Evolutionary conservation across 345 rosid species (phyloP).

Genomic region (Citrus medica): DNA sequence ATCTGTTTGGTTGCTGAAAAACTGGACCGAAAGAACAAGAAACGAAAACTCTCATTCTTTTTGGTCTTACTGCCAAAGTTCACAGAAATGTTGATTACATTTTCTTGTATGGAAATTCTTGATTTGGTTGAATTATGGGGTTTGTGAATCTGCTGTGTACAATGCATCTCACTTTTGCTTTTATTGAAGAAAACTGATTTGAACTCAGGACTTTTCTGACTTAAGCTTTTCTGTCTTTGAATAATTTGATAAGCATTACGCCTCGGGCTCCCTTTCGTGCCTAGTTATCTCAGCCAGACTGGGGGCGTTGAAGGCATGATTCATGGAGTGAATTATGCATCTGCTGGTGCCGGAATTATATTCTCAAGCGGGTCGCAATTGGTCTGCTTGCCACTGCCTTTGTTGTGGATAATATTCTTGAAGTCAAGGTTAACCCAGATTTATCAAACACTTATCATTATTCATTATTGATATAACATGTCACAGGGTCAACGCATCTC

Average conservation of each 20-base stretch:
- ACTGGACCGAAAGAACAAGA: not conserved
- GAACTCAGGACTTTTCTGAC: not conserved
- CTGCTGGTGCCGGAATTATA: constrained; percentile 87
- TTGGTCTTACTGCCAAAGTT: not conserved
- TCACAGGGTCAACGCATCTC: constrained; percentile 84
- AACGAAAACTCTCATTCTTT: not conserved
- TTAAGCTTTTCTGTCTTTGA: not conserved
- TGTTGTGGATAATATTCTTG: not conserved
- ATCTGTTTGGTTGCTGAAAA: constrained; percentile 6
- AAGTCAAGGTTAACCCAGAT: not conserved
- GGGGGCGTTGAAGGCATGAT: constrained; percentile 59
- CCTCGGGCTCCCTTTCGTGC: constrained; percentile 76
- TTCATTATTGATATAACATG: not conserved
- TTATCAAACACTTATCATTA: not conserved
- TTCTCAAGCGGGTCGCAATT: constrained; percentile 81
- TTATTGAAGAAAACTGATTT: not conserved
- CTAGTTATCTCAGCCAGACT: constrained; percentile 80
- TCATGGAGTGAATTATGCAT: constrained; percentile 83
- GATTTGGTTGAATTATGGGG: not conserved
- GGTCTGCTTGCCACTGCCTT: constrained; percentile 31
- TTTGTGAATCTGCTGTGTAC: not conserved
- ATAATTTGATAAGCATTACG: constrained; percentile 47
- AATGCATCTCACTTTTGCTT: not conserved
- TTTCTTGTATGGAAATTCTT: not conserved
- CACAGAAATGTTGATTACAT: not conserved